Percentiles rank a stretch among this genome's conserved stretches.
These are phyloP conservation scores for Penicillium alfredii DNA, from an alignment of 495 filamentous ascomycete species.

Conservation along the genomic window DNA sequence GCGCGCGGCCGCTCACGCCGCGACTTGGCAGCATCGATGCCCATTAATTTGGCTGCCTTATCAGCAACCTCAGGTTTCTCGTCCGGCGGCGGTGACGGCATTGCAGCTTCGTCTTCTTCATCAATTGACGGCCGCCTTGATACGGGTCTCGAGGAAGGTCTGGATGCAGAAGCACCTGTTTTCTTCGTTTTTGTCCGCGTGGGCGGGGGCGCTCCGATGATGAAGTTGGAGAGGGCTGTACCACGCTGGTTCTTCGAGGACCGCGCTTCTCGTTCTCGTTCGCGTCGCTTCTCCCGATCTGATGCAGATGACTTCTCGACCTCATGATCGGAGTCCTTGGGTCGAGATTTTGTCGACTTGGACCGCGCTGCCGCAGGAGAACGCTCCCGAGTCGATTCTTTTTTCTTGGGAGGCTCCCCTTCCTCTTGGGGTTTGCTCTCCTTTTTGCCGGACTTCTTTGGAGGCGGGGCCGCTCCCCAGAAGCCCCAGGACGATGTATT, in stretches of 20 bases:
- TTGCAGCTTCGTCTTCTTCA: slow-evolving; percentile 35
- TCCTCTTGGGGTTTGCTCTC: slow-evolving; percentile 32
- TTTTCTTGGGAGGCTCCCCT: slow-evolving; percentile 23
- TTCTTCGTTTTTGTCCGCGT: slow-evolving; percentile 44
- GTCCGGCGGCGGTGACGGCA: slow-evolving; percentile 51
- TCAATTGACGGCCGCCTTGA: slow-evolving; percentile 49
- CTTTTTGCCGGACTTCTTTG: slow-evolving; percentile 45
- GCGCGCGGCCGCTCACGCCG: slow-evolving; percentile 31
- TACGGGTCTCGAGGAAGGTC: slow-evolving; percentile 28
- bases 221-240: slow-evolving; percentile 46
- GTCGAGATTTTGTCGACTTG: slow-evolving; percentile 41
- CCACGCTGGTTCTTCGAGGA: slow-evolving; percentile 40
- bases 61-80: slow-evolving; percentile 40
- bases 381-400: slow-evolving; percentile 14
- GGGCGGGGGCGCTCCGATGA: slow-evolving; percentile 45
- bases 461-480: slow-evolving; percentile 47
- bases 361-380: slow-evolving; percentile 39
- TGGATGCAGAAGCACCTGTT: slow-evolving; percentile 27
- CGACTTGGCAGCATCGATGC: slow-evolving; percentile 33
- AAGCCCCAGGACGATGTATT: slow-evolving; percentile 52
- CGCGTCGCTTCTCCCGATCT: slow-evolving; percentile 46
- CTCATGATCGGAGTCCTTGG: slow-evolving; percentile 44
- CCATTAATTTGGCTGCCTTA: slow-evolving; percentile 59
- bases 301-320: slow-evolving; percentile 49
- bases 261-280: slow-evolving; percentile 34